Percentiles rank a stretch among this genome's conserved stretches.
Conservation (phyloP, 495 filamentous ascomycete species). For the Aspergillus funiculosus region DNA sequence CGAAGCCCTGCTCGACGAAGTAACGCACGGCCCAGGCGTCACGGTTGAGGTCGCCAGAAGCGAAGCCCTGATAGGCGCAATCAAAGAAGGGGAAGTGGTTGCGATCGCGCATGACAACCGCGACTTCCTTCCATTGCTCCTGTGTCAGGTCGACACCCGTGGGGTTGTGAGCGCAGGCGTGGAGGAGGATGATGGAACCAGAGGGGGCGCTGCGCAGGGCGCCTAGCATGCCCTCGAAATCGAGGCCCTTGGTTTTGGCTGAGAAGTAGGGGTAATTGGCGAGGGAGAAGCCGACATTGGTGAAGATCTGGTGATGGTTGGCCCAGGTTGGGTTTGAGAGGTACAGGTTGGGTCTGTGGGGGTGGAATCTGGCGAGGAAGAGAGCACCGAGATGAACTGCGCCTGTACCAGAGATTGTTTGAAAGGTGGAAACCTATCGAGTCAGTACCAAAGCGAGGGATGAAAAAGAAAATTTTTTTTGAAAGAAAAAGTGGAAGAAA, state of each 20-base stretch:
- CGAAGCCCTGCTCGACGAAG: conserved; percentile 92
- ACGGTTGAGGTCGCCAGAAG: conserved; percentile 76
- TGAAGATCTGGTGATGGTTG: conserved; percentile 98
- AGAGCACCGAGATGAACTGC: conserved; percentile 53
- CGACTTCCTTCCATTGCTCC: conserved; percentile 91
- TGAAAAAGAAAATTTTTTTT: neutral
- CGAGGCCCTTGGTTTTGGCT: conserved; percentile 76
- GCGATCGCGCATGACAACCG: conserved; percentile 62
- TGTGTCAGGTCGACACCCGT: conserved; percentile 93
- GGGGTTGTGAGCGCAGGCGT: conserved; percentile 97
- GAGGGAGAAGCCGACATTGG: conserved; percentile 75
- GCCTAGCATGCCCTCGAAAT: conserved; percentile 79
- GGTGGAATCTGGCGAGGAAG: conserved; percentile 53
- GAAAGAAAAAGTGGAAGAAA: neutral
- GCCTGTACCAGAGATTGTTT: conserved; percentile 57
- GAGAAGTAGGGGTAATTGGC: conserved; percentile 92
- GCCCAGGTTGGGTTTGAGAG: conserved; percentile 94
- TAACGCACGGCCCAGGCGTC: conserved; percentile 90
- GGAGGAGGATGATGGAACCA: conserved; percentile 81
- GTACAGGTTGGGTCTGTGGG: conserved; percentile 68
- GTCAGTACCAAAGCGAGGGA: neutral
- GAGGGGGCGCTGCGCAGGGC: conserved; percentile 62
- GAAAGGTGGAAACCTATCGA: conserved; percentile 46
- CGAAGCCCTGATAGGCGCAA: conserved; percentile 96
- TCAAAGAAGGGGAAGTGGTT: conserved; percentile 98